Evolutionary conservation across 441 rosid genomes (phyloP), one percentile per base, ranked within the genome.

Genomic region (Hura crepitans): DNA sequence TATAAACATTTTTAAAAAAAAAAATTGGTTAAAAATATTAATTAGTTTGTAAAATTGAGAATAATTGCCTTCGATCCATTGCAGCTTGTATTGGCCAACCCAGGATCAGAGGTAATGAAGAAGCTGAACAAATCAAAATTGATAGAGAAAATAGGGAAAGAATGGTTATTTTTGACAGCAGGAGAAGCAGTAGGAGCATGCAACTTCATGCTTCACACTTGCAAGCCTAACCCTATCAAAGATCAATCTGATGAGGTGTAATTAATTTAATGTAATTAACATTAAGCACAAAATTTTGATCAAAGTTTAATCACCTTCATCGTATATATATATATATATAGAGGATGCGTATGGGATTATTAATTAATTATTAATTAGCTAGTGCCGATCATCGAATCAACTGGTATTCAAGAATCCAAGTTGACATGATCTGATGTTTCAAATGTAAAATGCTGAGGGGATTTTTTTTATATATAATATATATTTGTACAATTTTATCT

Each of bases 21-120:
- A n/a, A n/a, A n/a, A n/a, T n/a, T n/a, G n/a, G n/a, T n/a, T n/a
- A n/a, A n/a, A n/a, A n/a, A n/a, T n/a, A n/a, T n/a, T n/a, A n/a
- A n/a, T n/a, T n/a, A n/a, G n/a, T n/a, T n/a, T n/a, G n/a, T n/a
- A n/a, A n/a, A n/a, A n/a, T n/a, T 42, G 53, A 2, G 17, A 54
- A 23, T 10, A 54, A 49, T 49, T 6, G 18, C 6, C 4, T 35
- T 22, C n/a, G n/a, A n/a, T n/a, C n/a, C n/a, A n/a, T n/a, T n/a
- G n/a, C 59, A 92, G 99, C 87, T 96, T 54, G 97, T 79, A 25
- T 53, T 93, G 82, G 97, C 94, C 12, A 96, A 96, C 77, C 99
- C 99, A 27, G 96, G 90, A 80, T 86, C 93, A 42, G 99, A 96
- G 68, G 97, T 93, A 62, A 86, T 79, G 84, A 93, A 96, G 93